Evolutionary conservation across 1,284 basidiomycete species (phyloP), one percentile per base, ranked within the genome.

Genomic region (Somion occarium): DNA sequence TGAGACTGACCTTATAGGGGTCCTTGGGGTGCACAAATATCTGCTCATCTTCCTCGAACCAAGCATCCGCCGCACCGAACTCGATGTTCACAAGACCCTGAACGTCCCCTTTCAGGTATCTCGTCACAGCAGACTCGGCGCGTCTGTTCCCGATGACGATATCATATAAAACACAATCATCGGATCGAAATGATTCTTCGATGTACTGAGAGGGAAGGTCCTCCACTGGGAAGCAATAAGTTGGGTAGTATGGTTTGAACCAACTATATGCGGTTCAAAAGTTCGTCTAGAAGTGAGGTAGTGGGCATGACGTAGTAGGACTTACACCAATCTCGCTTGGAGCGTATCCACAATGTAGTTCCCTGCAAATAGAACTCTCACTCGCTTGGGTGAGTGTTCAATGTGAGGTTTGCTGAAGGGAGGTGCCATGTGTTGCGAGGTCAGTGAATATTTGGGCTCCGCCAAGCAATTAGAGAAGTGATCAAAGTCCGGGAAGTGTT

Each of bases 41-140:
- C 53, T 78, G 63, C 50, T 85, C 80, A 41, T 84, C 82, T 56
- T 85, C 83, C 65, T 85, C 82, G 50, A 85, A 82, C 83, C 83
- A 85, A 1, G 75, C 74, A 55, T 83, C 81, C 62, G 76, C 73
- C 13, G 73, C 72, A 18, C 63, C 63, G 51, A 82, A 83, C 13
- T 64, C 61, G 53, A 86, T 61, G 50, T 73, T 77, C 26, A 78
- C 64, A 23, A 83, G 66, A 1, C 76, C 77, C 12, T 66, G 64
- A 12, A 83, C 64, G 19, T 71, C 68, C 7, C 76, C 73, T 19
- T 64, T 67, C 37, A 61, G 56, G 61, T 73, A 76, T 41, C 70
- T 60, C 7, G 65, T 74, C n/a, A 76, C 71, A 0, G 75, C 76
- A 15, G 55, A 64, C 15, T 68, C 62, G 11, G 73, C 75, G 19